Evolutionary conservation across 352 stramenopile genomes (phyloP).

Genomic region (Paralagenidium karlingii): DNA sequence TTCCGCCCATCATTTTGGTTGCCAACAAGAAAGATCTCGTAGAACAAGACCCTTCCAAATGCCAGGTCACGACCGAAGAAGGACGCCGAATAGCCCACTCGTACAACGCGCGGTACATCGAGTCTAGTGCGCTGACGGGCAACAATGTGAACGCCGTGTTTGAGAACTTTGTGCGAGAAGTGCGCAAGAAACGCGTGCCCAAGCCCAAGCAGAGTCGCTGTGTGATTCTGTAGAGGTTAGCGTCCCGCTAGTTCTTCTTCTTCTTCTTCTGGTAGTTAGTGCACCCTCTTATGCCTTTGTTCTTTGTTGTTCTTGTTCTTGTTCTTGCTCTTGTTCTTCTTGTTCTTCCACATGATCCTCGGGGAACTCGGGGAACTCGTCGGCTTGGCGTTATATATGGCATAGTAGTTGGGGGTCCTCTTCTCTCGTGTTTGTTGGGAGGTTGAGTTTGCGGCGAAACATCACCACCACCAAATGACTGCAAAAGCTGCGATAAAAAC

Average conservation of each 20-base stretch:
- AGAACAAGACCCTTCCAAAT: constrained; percentile 65
- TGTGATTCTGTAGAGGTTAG: constrained; percentile 28
- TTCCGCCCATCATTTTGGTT: constrained; percentile 79
- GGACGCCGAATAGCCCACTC: constrained; percentile 69
- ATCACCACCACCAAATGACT: no score
- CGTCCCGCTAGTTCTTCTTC: background rate
- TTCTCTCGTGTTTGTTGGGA: no score
- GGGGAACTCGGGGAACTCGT: no score
- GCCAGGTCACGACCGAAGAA: constrained; percentile 78
- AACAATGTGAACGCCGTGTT: constrained; percentile 80
- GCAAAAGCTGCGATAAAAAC: no score
- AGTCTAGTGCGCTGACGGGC: constrained; percentile 77
- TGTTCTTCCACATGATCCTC: no score
- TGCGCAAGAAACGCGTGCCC: constrained; percentile 51
- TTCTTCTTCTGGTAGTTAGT: no score
- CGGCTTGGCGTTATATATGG: no score
- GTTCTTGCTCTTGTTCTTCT: no score
- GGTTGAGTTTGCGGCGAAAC: no score
- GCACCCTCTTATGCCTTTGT: no score
- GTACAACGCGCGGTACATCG: constrained; percentile 82
- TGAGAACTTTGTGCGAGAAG: constrained; percentile 78
- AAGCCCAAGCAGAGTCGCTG: constrained; percentile 65
- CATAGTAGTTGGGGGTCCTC: no score
- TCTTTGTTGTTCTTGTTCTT: no score
- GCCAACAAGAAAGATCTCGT: constrained; percentile 86